Conservation (phyloP, 2,329 filamentous ascomycete species). For the Ustilaginoidea virens region DNA sequence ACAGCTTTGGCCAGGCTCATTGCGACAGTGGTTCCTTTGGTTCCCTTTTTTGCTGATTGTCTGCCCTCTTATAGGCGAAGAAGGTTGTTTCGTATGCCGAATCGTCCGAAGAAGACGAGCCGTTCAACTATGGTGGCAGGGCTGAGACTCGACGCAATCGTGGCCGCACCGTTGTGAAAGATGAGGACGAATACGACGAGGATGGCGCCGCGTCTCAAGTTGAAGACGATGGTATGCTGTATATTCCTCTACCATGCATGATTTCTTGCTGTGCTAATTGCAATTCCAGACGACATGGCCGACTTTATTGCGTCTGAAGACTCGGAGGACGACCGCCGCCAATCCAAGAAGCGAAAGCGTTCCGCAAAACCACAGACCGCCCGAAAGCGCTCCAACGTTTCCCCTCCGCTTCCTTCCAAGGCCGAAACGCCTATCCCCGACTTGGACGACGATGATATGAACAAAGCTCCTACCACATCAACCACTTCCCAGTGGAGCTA, state of each 20-base stretch:
- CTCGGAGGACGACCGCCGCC: constrained; percentile 47
- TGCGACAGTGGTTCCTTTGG: no score
- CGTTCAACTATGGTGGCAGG: constrained; percentile 36
- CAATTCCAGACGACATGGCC: constrained; percentile 49
- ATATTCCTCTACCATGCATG: no score
- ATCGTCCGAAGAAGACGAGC: constrained; percentile 65
- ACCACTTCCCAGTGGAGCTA: constrained; percentile 73
- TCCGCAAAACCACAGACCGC: constrained; percentile 32
- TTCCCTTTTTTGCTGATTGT: background rate
- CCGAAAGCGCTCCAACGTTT: constrained; percentile 47
- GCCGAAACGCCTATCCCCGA: constrained; percentile 26
- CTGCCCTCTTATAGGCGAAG: constrained; percentile 24
- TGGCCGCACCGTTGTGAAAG: constrained; percentile 38
- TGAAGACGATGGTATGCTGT: constrained; percentile 43
- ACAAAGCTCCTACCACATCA: constrained; percentile 44
- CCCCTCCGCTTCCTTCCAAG: constrained; percentile 18
- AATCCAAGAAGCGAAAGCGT: constrained; percentile 65
- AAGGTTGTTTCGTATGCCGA: constrained; percentile 67
- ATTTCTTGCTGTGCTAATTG: constrained; percentile 4
- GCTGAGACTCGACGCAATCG: constrained; percentile 23
- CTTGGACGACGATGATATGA: constrained; percentile 38
- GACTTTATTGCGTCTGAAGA: constrained; percentile 84
- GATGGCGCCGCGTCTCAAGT: constrained; percentile 45
- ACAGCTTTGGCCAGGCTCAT: no score
- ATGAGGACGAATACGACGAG: constrained; percentile 58